These are phyloP conservation scores for Arabidopsis hybrid DNA, from an alignment of 441 rosid species.

Conservation along the genomic window DNA sequence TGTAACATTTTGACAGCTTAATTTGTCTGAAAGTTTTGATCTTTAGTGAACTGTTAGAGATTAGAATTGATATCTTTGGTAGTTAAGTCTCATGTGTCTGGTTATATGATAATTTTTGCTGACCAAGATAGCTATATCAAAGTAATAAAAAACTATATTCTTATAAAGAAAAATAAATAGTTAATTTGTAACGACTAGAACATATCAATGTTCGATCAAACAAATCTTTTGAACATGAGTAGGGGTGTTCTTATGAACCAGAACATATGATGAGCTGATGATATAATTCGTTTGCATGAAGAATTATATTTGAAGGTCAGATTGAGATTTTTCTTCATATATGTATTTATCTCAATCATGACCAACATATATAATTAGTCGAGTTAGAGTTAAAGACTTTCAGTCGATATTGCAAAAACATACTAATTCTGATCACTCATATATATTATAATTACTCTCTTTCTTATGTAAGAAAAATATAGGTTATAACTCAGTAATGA, in stretches of 20 bases:
- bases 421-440: neutral
- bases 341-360: neutral
- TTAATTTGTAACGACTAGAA: conserved; percentile 8
- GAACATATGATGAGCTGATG: neutral
- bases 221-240: conserved; percentile 13
- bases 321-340: neutral
- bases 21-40: conserved; percentile 37
- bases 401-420: neutral
- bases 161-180: neutral
- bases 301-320: neutral
- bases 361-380: neutral
- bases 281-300: neutral
- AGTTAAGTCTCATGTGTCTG: conserved; percentile 11
- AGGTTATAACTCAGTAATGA: neutral
- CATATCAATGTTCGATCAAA: conserved; percentile 16
- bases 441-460: neutral
- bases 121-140: conserved; percentile 16
- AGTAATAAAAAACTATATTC: neutral
- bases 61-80: conserved; percentile 12
- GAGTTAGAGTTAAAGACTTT: neutral
- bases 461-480: neutral
- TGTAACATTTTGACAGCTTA: conserved; percentile 41
- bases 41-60: conserved; percentile 30
- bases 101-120: neutral
- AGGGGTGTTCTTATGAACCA: conserved; percentile 10